These are phyloP conservation scores for Colletotrichum paranaense DNA, from an alignment of 2,329 filamentous ascomycete species.

Conservation along the genomic window DNA sequence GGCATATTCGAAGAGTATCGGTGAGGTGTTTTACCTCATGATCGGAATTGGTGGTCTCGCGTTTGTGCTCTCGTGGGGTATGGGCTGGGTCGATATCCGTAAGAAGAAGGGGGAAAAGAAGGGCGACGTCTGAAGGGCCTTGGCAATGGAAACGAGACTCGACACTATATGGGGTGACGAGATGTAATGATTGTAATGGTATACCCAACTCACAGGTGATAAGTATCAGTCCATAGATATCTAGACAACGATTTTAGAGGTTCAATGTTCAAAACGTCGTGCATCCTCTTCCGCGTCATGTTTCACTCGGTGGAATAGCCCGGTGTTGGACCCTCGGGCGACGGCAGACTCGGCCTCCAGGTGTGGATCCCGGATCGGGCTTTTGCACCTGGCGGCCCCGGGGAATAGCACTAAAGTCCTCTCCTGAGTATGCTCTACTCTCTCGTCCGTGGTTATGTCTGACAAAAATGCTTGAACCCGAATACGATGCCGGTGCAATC, in stretches of 20 bases:
- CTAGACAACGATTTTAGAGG: too few relatives aligned
- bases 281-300: neutral
- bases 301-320: neutral
- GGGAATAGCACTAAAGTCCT: neutral
- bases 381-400: neutral
- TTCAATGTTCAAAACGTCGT: neutral
- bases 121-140: neutral
- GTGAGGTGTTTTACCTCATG: constrained; percentile 43
- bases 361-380: neutral
- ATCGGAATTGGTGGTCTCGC: constrained; percentile 43
- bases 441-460: neutral
- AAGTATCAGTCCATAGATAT: neutral
- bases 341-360: neutral
- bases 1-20: constrained; percentile 52
- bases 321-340: neutral
- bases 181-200: neutral
- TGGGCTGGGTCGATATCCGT: constrained; percentile 59
- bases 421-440: neutral
- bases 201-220: neutral
- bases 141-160: neutral
- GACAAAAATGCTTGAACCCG: constrained; percentile 1
- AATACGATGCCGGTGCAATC: constrained; percentile 18
- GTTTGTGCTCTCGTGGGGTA: constrained; percentile 52
- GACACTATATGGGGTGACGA: neutral
- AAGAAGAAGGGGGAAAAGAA: constrained; percentile 42